A percentile compares a stretch with the other conserved stretches of the same genome.
phyloP scores from a whole-genome alignment of 2,329 filamentous ascomycete species.

The Colletotrichum musicola region DNA sequence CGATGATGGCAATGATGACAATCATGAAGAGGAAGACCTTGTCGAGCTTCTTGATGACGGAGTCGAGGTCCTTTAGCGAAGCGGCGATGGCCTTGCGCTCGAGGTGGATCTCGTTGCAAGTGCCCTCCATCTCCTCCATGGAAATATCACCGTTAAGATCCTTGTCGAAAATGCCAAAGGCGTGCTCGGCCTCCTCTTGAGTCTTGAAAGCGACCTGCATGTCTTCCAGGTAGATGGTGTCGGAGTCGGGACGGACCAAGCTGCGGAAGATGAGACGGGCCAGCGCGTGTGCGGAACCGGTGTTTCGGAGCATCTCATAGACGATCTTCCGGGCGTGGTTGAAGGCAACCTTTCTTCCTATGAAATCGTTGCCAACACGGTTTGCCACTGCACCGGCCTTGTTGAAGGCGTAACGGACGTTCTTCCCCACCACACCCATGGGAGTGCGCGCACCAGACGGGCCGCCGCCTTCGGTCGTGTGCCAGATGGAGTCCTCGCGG shows the following conservation, averaged over 20 bases:
- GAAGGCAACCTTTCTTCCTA: conserved; percentile 78
- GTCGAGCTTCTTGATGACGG: conserved; percentile 90
- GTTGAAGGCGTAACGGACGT: conserved; percentile 79
- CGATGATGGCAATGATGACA: conserved; percentile 81
- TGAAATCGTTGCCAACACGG: conserved; percentile 91
- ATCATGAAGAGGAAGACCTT: conserved; percentile 91
- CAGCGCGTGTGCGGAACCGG: conserved; percentile 82
- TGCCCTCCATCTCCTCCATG: conserved; percentile 92
- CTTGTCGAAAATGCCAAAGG: conserved; percentile 94
- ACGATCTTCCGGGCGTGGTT: conserved; percentile 89
- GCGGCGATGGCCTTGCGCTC: conserved; percentile 97
- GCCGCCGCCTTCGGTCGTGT: conserved; percentile 49
- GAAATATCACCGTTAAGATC: conserved; percentile 97
- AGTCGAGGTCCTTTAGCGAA: conserved; percentile 94
- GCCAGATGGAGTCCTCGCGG: conserved; percentile 63
- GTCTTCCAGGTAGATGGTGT: conserved; percentile 84
- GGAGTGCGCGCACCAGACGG: conserved; percentile 79
- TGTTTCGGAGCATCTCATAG: conserved; percentile 79
- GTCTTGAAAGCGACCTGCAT: conserved; percentile 83
- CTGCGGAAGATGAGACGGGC: conserved; percentile 91
- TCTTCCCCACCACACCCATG: conserved; percentile 77
- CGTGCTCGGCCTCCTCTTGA: conserved; percentile 87
- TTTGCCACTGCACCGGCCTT: conserved; percentile 89
- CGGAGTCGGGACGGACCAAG: conserved; percentile 79
- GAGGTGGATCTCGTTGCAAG: conserved; percentile 93